Base-by-base conservation (phyloP, 441 rosid species). In the Gossypium schwendimanii region DNA sequence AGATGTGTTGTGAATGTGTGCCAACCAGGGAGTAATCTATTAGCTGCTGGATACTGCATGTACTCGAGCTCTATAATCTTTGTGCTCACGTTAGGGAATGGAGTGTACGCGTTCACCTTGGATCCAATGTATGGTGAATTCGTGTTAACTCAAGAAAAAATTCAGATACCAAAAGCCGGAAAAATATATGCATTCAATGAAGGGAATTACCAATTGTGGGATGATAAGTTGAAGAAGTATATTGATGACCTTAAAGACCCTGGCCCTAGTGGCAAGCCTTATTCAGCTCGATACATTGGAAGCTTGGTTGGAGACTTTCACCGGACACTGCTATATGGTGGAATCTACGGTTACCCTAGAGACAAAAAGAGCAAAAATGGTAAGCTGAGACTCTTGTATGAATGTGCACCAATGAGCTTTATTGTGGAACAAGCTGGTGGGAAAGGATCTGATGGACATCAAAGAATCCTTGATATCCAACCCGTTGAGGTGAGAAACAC, bases 111-210 rank as follows among this genome's bases (percentile, higher is more conserved):
- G 50, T 94, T 92, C 84, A 89, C 89, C 8, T 77, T 92, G 54
- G 99, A 94, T 72, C 99, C 97, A n/a, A 89, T 89, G 93, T 94
- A 88, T 47, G 99, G 97, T 0, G 96, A 92, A 72, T 91, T 94
- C 49, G 97, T 94, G 61, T 82, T 92, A 17, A 91, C 99, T 0
- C 98, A 91, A 79, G 89, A 88, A 64, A 87, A 85, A 67, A 78
- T 92, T 9, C 89, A 91, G 86, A 92, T 91, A 45, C 99, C 98
- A 0, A 88, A 87, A 80, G 76, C 94, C 0, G 96, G 99, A 5
- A 94, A 89, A 69, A 92, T 92, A 3, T 94, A 91, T 76, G 69
- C 98, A 3, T 94, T 92, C 78, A 92, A 94, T 73, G 99, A 94
- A 89, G 99, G 97, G 1, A 92, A 94, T 77, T 92, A 91, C 81